A percentile compares a stretch with the other conserved stretches of the same genome.
Evolutionary conservation across 192 early-diverging fungal genomes (phyloP).

Genomic region (Pilaira anomala): DNA sequence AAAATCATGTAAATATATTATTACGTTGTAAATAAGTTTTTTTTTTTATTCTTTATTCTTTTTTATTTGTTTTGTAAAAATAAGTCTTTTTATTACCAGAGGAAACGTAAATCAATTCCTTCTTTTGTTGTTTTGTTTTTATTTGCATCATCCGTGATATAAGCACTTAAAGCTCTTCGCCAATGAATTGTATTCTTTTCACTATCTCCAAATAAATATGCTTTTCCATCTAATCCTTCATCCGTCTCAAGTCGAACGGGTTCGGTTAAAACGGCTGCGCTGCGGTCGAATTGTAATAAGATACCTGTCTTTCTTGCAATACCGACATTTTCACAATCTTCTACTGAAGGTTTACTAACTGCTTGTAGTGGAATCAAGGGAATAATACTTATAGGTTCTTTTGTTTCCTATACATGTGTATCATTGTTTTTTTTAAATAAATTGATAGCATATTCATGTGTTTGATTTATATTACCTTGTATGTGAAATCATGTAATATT

Average conservation of each 20-base stretch:
- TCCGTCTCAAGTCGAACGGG: background rate
- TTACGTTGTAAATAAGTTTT: background rate
- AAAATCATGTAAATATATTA: slow-evolving; percentile 4
- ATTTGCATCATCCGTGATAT: background rate
- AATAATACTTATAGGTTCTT: slow-evolving; percentile 6
- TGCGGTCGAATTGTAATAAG: slow-evolving; percentile 13
- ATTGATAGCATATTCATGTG: background rate
- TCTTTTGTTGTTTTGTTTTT: background rate
- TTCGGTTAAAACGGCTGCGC: background rate
- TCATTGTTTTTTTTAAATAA: background rate
- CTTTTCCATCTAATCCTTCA: slow-evolving; percentile 6
- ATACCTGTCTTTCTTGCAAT: slow-evolving; percentile 6
- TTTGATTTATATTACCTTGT: slow-evolving; percentile 4
- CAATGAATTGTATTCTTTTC: slow-evolving; percentile 13
- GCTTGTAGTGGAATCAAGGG: background rate
- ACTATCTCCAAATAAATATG: slow-evolving; percentile 10
- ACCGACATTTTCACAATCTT: slow-evolving; percentile 16
- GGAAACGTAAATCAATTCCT: slow-evolving; percentile 12
- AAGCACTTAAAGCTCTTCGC: slow-evolving; percentile 3
- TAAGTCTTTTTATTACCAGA: slow-evolving; percentile 7
- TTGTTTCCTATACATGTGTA: background rate
- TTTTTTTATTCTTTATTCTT: too few species aligned
- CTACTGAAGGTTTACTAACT: slow-evolving; percentile 6
- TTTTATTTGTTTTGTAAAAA: too few species aligned
- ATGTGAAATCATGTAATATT: slow-evolving; percentile 9